Evolutionary conservation across 1,284 basidiomycete genomes (phyloP).

Genomic region (Ustilago bromivora): DNA sequence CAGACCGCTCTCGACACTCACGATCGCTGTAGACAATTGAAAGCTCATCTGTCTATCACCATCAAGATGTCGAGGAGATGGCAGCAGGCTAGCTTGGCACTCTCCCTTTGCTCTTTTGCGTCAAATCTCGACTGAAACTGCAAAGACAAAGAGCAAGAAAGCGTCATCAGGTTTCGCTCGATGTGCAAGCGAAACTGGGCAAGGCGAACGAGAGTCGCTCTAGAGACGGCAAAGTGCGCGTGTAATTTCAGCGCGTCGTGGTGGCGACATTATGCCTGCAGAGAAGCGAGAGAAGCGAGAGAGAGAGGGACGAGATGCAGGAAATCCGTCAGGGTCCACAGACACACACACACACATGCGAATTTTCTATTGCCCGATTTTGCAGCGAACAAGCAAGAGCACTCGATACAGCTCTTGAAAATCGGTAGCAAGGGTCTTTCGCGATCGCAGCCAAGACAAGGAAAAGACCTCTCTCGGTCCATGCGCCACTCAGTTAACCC

Average conservation of each 20-base stretch:
- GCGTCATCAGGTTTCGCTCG: constrained; percentile 3
- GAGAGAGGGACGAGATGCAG: neutral
- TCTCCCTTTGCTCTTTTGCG: too few species aligned
- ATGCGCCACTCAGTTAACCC: neutral
- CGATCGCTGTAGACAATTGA: too few species aligned
- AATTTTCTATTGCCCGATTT: constrained; percentile 1
- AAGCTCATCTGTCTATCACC: too few species aligned
- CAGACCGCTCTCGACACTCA: neutral
- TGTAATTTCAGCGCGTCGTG: neutral
- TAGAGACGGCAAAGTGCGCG: constrained; percentile 1
- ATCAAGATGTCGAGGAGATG: neutral
- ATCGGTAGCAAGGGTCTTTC: neutral
- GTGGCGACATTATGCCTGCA: neutral
- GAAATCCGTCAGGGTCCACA: constrained; percentile 2
- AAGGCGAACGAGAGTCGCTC: constrained; percentile 6
- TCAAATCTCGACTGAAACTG: neutral
- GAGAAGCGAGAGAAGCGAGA: neutral
- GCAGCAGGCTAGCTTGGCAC: neutral
- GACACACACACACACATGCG: neutral
- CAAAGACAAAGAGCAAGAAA: neutral
- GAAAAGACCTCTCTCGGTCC: neutral
- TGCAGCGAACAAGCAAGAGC: neutral
- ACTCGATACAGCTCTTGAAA: too few species aligned
- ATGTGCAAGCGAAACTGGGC: constrained; percentile 2
- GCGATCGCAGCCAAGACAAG: neutral